These are phyloP conservation scores for Colletotrichum camelliae DNA, from an alignment of 2,329 filamentous ascomycete genomes.

Conservation along the genomic window DNA sequence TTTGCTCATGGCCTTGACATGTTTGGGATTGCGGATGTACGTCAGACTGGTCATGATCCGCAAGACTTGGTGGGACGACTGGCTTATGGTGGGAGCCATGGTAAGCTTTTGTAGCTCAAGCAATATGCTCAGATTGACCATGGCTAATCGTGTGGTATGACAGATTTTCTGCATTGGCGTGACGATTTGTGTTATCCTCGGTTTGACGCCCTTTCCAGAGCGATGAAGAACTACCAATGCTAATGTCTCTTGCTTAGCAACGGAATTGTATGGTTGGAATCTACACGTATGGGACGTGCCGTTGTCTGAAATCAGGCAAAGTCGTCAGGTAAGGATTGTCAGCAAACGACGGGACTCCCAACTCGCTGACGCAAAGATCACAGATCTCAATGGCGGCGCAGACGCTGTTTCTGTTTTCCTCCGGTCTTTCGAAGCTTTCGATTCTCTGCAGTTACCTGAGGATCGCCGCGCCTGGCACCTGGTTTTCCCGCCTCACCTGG, in stretches of 20 bases:
- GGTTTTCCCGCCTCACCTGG: slow-evolving; percentile 38
- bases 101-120: slow-evolving; percentile 25
- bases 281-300: slow-evolving; percentile 43
- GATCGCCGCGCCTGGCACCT: slow-evolving; percentile 37
- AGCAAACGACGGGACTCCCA: accelerated
- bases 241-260: slow-evolving; percentile 20
- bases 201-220: neutral
- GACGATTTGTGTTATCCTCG: slow-evolving; percentile 37
- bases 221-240: neutral
- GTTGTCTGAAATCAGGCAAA: slow-evolving; percentile 28
- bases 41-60: slow-evolving; percentile 38
- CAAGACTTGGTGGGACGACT: slow-evolving; percentile 42
- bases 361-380: neutral
- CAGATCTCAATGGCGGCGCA: slow-evolving; percentile 45
- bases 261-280: slow-evolving; percentile 40
- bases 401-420: slow-evolving; percentile 43
- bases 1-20: slow-evolving; percentile 37
- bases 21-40: slow-evolving; percentile 41
- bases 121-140: neutral
- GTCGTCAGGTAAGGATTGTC: slow-evolving; percentile 11
- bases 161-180: slow-evolving; percentile 39
- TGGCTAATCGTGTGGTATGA: neutral
- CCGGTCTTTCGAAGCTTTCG: slow-evolving; percentile 42
- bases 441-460: slow-evolving; percentile 46
- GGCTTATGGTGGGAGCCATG: slow-evolving; percentile 44